Conservation (phyloP, 352 stramenopile genomes). For the Pythium dissotocum region DNA sequence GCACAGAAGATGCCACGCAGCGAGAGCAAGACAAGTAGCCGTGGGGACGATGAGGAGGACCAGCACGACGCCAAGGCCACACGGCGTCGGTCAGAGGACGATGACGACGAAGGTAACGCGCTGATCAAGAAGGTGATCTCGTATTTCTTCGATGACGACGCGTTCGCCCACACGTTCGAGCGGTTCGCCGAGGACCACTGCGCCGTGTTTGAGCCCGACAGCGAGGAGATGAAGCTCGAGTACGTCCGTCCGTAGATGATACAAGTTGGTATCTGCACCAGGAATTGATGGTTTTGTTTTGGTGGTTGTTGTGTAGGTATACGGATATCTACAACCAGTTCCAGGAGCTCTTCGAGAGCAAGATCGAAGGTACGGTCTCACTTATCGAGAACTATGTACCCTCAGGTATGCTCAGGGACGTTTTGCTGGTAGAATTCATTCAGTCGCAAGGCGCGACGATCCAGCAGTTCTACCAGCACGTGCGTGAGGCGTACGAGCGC, state of each 20-base stretch:
- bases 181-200: constrained; percentile 66
- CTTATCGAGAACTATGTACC: background rate
- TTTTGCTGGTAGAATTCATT: constrained; percentile 49
- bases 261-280: too few species aligned
- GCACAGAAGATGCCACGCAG: constrained; percentile 18
- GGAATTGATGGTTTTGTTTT: constrained; percentile 1
- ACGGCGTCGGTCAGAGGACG: constrained; percentile 4
- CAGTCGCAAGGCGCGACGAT: constrained; percentile 54
- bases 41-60: constrained; percentile 28
- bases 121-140: constrained; percentile 66
- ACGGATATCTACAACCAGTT: constrained; percentile 84
- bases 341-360: constrained; percentile 67
- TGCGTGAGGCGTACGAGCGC: constrained; percentile 53
- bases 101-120: constrained; percentile 13
- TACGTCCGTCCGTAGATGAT: constrained; percentile 16
- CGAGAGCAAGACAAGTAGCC: constrained; percentile 28
- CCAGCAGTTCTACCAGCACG: constrained; percentile 65
- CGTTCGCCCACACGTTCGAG: constrained; percentile 73
- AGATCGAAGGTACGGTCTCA: constrained; percentile 58
- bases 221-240: constrained; percentile 83
- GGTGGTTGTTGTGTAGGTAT: constrained; percentile 38
- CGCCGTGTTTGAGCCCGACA: constrained; percentile 61
- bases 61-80: constrained; percentile 14
- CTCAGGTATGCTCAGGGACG: background rate
- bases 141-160: constrained; percentile 83